A percentile compares a stretch with the other conserved stretches of the same genome.
Conservation (phyloP, 2,329 filamentous ascomycete species). For the Aureobasidium leucospermi region DNA sequence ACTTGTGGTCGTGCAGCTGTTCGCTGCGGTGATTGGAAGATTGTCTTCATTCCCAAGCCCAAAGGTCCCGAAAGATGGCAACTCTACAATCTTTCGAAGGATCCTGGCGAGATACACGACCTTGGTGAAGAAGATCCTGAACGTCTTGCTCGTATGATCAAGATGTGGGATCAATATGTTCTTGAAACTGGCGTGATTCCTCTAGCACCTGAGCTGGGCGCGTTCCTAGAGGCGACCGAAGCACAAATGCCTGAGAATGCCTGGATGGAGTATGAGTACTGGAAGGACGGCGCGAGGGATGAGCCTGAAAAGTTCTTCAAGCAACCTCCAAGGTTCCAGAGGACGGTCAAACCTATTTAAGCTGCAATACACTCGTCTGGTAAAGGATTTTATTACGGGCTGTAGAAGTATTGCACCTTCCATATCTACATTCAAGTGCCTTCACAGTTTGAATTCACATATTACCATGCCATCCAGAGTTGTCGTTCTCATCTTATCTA, state of each 20-base stretch:
- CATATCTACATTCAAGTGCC: too few relatives aligned
- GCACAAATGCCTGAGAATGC: constrained; percentile 59
- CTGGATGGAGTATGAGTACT: constrained; percentile 61
- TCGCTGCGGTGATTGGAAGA: constrained; percentile 51
- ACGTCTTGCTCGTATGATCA: constrained; percentile 41
- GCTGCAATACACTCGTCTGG: too few relatives aligned
- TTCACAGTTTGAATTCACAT: too few relatives aligned
- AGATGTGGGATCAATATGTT: constrained; percentile 52
- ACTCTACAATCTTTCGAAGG: constrained; percentile 46
- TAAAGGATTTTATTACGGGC: too few relatives aligned
- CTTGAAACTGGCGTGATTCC: constrained; percentile 55
- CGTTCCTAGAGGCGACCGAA: constrained; percentile 54
- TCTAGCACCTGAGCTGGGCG: constrained; percentile 50
- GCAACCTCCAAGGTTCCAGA: constrained; percentile 26
- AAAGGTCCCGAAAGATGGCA: constrained; percentile 52
- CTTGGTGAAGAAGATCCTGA: constrained; percentile 33
- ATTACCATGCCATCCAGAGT: too few relatives aligned
- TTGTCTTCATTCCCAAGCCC: constrained; percentile 50
- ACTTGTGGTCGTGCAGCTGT: constrained; percentile 48
- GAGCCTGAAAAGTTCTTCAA: constrained; percentile 29
- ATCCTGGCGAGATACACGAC: constrained; percentile 44
- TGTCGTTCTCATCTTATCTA: too few relatives aligned
- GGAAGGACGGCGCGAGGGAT: constrained; percentile 46
- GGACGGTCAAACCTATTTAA: constrained; percentile 19
- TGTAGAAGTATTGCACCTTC: too few relatives aligned